Base-by-base conservation (phyloP, 305 asterid genomes). In the Fraxinus sp. region DNA sequence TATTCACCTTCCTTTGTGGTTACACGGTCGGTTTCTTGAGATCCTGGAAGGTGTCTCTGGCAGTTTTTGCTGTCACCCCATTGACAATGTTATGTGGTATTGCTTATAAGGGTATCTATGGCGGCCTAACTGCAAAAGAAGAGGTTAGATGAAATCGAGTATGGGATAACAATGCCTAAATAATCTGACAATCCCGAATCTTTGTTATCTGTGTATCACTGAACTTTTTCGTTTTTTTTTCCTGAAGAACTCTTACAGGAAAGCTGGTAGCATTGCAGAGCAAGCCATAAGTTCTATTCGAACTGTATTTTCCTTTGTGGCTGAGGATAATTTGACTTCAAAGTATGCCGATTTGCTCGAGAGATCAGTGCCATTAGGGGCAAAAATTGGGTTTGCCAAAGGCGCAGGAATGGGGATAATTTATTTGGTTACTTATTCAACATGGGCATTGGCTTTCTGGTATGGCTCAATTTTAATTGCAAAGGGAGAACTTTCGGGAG, bases 391-490 rank as follows among this genome's bases (percentile, higher is more conserved):
- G 52, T 94, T 94, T 77, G 97, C 98, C 7, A 94, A 94, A 83
- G 97, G 98, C 71, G 87, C 85, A 1, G 98, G 98, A 66, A 86
- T 94, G 64, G 98, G 98, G 66, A 91, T 94, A 32, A 94, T 94
- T 26, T 94, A 94, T 82, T 85, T 93, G 20, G 97, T 94, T 22
- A 92, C 97, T 1, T 94, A 93, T 79, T 88, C 93, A 1, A 94
- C 98, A 20, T 94, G 98, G 97, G 98, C 97, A 22, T 85, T 94
- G 86, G 97, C 98, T 75, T 94, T 94, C 82, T 94, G 97, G 97
- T 94, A 94, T 9, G 98, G 98, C 41, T 88, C 97, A 71, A 85
- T 93, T 83, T 84, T 94, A 49, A 92, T 92, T 33, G 82, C 87
- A 0, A 87, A 77, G 49, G 78, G 77, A 5, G 83, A 94, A 80